Percentiles rank a stretch among this genome's conserved stretches.
Evolutionary conservation across 305 asterid genomes (phyloP).

Genomic region (Plantago lanceolata): DNA sequence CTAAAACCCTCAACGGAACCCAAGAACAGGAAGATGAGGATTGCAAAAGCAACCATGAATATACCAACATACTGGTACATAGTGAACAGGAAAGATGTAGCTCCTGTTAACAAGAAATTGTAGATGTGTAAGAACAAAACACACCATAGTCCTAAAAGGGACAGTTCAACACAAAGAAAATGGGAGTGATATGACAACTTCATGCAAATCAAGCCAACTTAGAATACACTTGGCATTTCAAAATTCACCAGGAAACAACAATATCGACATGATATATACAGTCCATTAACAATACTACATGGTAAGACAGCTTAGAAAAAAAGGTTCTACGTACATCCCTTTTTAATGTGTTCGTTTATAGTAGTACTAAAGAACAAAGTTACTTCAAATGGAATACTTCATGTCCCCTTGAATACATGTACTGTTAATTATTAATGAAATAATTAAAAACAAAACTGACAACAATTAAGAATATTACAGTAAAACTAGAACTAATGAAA

Average conservation of each 20-base stretch:
- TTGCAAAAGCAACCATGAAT: conserved; percentile 77
- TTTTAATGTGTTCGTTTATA: too few relatives aligned
- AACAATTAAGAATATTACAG: too few relatives aligned
- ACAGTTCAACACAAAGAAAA: not conserved
- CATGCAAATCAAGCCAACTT: too few relatives aligned
- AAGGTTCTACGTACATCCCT: not conserved
- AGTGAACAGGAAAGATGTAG: conserved; percentile 69
- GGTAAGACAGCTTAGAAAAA: not conserved
- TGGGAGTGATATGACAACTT: not conserved
- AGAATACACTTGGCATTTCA: not conserved
- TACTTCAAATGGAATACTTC: not conserved
- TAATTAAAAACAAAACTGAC: not conserved
- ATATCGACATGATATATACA: not conserved
- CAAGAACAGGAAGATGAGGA: conserved; percentile 69
- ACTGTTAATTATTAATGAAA: too few relatives aligned
- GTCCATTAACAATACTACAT: not conserved
- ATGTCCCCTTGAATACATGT: not conserved
- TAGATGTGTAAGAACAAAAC: not conserved
- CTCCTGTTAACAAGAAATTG: conserved; percentile 43
- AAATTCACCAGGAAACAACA: not conserved
- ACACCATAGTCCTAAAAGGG: not conserved
- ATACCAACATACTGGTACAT: conserved; percentile 68
- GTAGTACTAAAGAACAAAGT: not conserved
- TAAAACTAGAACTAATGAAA: too few relatives aligned
- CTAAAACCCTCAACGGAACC: conserved; percentile 81